Evolutionary conservation across 2,329 filamentous ascomycete species (phyloP).

Genomic region (Calonectria honghensis): DNA sequence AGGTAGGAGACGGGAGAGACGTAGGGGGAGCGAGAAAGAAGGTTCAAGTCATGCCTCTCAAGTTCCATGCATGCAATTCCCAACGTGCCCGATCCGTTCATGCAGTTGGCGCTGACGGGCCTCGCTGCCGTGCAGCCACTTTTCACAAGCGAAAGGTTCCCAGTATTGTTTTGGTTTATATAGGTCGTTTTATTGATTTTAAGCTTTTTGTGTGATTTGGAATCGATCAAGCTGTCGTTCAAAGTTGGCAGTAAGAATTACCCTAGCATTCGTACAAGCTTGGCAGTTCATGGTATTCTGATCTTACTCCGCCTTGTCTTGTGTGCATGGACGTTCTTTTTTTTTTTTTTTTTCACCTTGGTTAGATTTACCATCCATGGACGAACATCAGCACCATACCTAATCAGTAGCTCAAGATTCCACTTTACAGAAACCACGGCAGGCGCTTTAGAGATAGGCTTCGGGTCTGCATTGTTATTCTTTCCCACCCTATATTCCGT

Average conservation of each 20-base stretch:
- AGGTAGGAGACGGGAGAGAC: not conserved
- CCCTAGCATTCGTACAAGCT: not conserved
- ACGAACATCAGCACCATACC: not conserved
- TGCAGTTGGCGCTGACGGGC: slow-evolving; percentile 32
- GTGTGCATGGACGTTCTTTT: not conserved
- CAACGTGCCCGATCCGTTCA: slow-evolving; percentile 35
- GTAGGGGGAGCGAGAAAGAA: not conserved
- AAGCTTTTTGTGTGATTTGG: not conserved
- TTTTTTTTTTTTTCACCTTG: not conserved
- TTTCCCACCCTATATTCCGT: not conserved
- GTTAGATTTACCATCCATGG: not conserved
- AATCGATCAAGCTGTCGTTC: not conserved
- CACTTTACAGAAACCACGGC: not conserved
- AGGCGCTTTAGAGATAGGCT: not conserved
- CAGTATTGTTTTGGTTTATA: not conserved
- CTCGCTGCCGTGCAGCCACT: slow-evolving; percentile 32
- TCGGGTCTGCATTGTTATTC: slow-evolving; percentile 1
- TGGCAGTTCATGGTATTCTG: slow-evolving; percentile 10
- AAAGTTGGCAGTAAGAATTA: not conserved
- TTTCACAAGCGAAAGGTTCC: slow-evolving; percentile 16
- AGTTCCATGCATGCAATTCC: slow-evolving; percentile 32
- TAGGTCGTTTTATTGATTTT: not conserved
- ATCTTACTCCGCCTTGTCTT: not conserved
- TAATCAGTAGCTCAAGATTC: slow-evolving; percentile 3
- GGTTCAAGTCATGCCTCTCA: slow-evolving; percentile 19